Base-by-base conservation (phyloP, 2,329 filamentous ascomycete species). In the Aspergillus arachidicola region DNA sequence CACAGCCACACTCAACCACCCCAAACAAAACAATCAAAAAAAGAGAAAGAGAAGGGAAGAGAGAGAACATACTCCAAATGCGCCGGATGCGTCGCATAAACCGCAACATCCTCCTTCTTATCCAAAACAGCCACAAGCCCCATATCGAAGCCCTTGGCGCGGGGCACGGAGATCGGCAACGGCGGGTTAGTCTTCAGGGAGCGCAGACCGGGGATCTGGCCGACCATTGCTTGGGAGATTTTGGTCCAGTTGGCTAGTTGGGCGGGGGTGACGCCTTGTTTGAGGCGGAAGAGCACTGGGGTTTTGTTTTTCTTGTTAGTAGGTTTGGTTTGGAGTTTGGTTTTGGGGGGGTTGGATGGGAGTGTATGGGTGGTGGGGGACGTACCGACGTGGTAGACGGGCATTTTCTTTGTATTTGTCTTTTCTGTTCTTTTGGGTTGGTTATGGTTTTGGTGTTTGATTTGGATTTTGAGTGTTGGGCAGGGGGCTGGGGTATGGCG, bases 91-190 rank as follows among this genome's bases (percentile, higher is more conserved):
- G 70, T 69, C 4, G 78, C 80, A 73, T 83, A 84, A 11, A 72
- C 74, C 54, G 73, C 71, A 5, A 83, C 66, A 71, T 82, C 73
- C 41, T 79, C 79, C 3, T 75, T 64, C 48, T 77, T 79, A 64
- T 83, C 81, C 66, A 83, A 62, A 6, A 82, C 73, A 5, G 81
- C 80, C n/a, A 83, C 76, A 12, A 83, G 64, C 2, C 77, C 81
- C 73, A 81, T 75, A 68, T 83, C 71, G 61, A 78, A 83, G 1
- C 81, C 81, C 59, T 82, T 76, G 23, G 79, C 76, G 43, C 81
- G 74, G 36, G 78, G 72, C 6, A 80, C 76, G 16, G 77, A 80
- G 28, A 78, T 75, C 0, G 77, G 71, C 23, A 81, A 65, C 4
- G 81, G 80, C 9, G 68, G 64, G 41, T 74, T 74, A 23, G 75